Evolutionary conservation across 2,329 filamentous ascomycete species (phyloP).

Genomic region (Aspergillus uvarum): DNA sequence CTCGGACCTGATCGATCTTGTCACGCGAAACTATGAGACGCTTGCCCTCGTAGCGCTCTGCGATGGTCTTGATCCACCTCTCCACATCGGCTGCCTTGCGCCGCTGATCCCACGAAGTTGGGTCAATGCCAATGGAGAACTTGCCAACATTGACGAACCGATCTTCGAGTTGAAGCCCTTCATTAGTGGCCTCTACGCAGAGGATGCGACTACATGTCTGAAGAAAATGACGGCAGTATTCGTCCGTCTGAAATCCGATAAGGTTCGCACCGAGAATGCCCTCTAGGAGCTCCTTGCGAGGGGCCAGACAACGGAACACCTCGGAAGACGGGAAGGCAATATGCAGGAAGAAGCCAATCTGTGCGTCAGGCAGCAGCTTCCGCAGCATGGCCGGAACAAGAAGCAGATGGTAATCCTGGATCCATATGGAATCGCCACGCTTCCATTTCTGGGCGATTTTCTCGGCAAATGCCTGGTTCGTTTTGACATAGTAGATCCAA

Average conservation of each 20-base stretch:
- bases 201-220: slow-evolving; percentile 92
- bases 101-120: slow-evolving; percentile 68
- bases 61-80: slow-evolving; percentile 76
- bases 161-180: slow-evolving; percentile 87
- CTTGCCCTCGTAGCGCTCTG: slow-evolving; percentile 83
- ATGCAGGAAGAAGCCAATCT: slow-evolving; percentile 95
- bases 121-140: slow-evolving; percentile 88
- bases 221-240: slow-evolving; percentile 91
- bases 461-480: slow-evolving; percentile 92
- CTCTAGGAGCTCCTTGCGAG: slow-evolving; percentile 81
- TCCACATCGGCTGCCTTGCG: slow-evolving; percentile 71
- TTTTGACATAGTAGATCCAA: slow-evolving; percentile 88
- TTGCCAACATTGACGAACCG: slow-evolving; percentile 87
- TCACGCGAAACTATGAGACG: slow-evolving; percentile 88
- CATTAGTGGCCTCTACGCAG: slow-evolving; percentile 82
- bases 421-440: slow-evolving; percentile 86
- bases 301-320: slow-evolving; percentile 87
- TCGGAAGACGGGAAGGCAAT: slow-evolving; percentile 95
- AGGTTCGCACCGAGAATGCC: slow-evolving; percentile 92
- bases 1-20: slow-evolving; percentile 89
- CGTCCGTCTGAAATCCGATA: slow-evolving; percentile 88
- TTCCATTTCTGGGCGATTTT: slow-evolving; percentile 91
- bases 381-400: slow-evolving; percentile 87
- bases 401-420: slow-evolving; percentile 92
- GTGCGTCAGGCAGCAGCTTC: slow-evolving; percentile 79